Conservation (phyloP, 2,329 filamentous ascomycete species). For the Penicillium sp. region DNA sequence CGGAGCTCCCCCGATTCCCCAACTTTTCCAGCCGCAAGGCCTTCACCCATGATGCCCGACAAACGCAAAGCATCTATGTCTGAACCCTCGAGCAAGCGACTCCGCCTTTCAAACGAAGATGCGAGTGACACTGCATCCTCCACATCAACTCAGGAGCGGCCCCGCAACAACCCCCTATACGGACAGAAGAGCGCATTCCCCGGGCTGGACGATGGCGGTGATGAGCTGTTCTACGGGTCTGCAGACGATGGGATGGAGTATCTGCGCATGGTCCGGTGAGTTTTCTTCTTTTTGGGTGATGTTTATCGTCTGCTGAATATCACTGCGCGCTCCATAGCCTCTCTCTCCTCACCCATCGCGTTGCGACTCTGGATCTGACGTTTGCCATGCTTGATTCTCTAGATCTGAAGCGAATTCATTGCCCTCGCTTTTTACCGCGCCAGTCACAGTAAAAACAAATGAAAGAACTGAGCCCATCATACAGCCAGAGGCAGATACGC, state of each 20-base stretch:
- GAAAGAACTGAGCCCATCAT: not conserved
- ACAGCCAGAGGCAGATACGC: not conserved
- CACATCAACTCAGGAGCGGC: slow-evolving; percentile 39
- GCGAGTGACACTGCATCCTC: slow-evolving; percentile 30
- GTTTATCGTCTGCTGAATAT: slow-evolving; percentile 29
- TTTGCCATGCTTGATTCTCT: slow-evolving; percentile 24
- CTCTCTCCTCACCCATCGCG: not conserved
- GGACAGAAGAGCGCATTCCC: slow-evolving; percentile 75
- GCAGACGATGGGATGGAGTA: slow-evolving; percentile 71
- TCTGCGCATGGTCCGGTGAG: slow-evolving; percentile 71
- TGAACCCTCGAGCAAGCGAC: slow-evolving; percentile 35
- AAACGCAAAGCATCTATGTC: slow-evolving; percentile 38
- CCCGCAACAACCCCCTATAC: slow-evolving; percentile 64
- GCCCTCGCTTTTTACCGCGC: slow-evolving; percentile 70
- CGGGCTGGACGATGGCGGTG: slow-evolving; percentile 55
- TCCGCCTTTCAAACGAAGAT: slow-evolving; percentile 36
- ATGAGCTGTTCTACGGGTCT: slow-evolving; percentile 69
- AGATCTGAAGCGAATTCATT: slow-evolving; percentile 77
- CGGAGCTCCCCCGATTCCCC: slow-evolving; percentile 31
- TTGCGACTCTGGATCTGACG: slow-evolving; percentile 13
- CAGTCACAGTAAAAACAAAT: slow-evolving; percentile 44
- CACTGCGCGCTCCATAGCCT: slow-evolving; percentile 10
- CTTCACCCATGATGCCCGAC: slow-evolving; percentile 33
- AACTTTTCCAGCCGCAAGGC: slow-evolving; percentile 21
- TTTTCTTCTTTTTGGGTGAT: slow-evolving; percentile 17